phyloP scores from a whole-genome alignment of 2,329 filamentous ascomycete genomes.

The Parafenestella ontariensis region DNA sequence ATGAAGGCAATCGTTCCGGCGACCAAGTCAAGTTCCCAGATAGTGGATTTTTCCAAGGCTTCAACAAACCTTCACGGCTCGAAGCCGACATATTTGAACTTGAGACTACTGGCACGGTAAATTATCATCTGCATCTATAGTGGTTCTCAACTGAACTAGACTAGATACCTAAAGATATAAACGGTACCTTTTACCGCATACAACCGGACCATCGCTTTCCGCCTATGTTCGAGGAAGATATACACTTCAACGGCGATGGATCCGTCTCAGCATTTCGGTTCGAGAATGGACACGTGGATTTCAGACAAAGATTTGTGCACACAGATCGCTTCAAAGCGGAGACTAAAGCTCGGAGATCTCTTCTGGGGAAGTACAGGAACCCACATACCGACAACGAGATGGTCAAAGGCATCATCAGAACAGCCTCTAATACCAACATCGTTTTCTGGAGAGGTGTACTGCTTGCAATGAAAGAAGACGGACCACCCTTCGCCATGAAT shows the following conservation, averaged over 20 bases:
- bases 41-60: conserved; percentile 48
- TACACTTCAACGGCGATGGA: conserved; percentile 57
- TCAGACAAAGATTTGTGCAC: conserved; percentile 53
- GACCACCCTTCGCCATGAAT: conserved; percentile 50
- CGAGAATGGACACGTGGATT: conserved; percentile 51
- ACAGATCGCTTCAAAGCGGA: conserved; percentile 53
- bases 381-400: conserved; percentile 64
- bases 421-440: conserved; percentile 67
- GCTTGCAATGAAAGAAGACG: conserved; percentile 61
- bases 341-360: conserved; percentile 43
- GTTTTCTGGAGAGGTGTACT: conserved; percentile 64
- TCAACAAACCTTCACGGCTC: conserved; percentile 50
- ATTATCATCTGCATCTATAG: neutral
- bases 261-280: conserved; percentile 54
- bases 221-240: conserved; percentile 63
- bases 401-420: conserved; percentile 63
- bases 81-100: conserved; percentile 51
- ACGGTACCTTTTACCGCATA: conserved; percentile 55
- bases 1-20: conserved; percentile 28
- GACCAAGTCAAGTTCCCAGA: conserved; percentile 44
- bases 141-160: neutral
- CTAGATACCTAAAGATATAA: conserved; percentile 51
- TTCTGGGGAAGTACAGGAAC: conserved; percentile 66
- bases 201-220: conserved; percentile 59
- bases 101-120: conserved; percentile 47